These are phyloP conservation scores for Capniomyces stellatus DNA, from an alignment of 371 early-diverging fungal species.

Conservation along the genomic window DNA sequence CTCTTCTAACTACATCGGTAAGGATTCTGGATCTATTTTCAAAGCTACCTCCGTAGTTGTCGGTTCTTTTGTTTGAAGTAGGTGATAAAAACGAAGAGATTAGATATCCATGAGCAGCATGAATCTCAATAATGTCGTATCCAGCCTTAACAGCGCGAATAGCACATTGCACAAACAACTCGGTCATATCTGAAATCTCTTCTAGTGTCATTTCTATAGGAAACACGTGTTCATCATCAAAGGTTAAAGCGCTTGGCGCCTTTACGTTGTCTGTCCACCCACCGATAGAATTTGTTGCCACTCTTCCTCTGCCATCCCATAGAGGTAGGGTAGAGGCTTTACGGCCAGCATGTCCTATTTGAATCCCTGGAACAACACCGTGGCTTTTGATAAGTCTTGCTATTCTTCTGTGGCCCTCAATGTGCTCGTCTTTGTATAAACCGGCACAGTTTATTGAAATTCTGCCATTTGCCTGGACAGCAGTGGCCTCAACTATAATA, in stretches of 20 bases:
- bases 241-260: constrained; percentile 43
- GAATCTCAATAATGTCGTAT: constrained; percentile 73
- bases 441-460: constrained; percentile 59
- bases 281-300: constrained; percentile 28
- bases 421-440: constrained; percentile 60
- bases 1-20: constrained; percentile 37
- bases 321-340: constrained; percentile 45
- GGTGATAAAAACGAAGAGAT: constrained; percentile 63
- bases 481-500: constrained; percentile 62
- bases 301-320: constrained; percentile 13
- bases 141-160: constrained; percentile 53
- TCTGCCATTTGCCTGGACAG: constrained; percentile 51
- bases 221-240: constrained; percentile 24
- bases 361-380: constrained; percentile 44
- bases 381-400: constrained; percentile 42
- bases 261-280: constrained; percentile 64
- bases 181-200: constrained; percentile 37
- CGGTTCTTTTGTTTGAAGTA: constrained; percentile 60
- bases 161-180: constrained; percentile 52
- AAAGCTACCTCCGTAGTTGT: constrained; percentile 58
- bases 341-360: constrained; percentile 68
- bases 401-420: constrained; percentile 34
- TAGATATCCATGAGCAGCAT: constrained; percentile 66
- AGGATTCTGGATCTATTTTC: constrained; percentile 57
- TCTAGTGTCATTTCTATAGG: constrained; percentile 41